Conservation (phyloP, 345 rosid genomes). For the Angophora floribunda region DNA sequence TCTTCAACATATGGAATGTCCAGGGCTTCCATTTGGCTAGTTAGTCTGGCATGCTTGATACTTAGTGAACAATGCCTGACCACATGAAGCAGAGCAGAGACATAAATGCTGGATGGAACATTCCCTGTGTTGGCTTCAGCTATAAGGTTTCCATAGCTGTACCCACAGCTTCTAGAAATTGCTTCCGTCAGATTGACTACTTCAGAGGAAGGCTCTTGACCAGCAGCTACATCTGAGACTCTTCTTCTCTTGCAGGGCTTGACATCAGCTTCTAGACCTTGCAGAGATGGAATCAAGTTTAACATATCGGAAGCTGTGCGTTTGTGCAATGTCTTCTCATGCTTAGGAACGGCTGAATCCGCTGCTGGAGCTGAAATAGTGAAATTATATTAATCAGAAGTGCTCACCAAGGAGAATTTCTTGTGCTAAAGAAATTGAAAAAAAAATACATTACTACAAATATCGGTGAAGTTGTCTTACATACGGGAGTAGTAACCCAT, state of each 20-base stretch:
- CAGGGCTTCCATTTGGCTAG: constrained; percentile 89
- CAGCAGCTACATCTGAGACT: constrained; percentile 21
- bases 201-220: constrained; percentile 33
- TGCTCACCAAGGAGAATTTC: neutral
- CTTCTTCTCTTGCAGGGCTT: constrained; percentile 45
- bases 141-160: constrained; percentile 69
- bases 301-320: constrained; percentile 64
- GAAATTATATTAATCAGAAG: constrained; percentile 13
- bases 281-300: constrained; percentile 74
- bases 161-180: constrained; percentile 35
- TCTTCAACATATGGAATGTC: constrained; percentile 93
- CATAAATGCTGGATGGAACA: constrained; percentile 69
- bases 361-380: constrained; percentile 45
- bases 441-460: neutral
- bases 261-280: constrained; percentile 27
- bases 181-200: constrained; percentile 26
- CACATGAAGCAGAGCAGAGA: constrained; percentile 86
- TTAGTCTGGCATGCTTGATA: constrained; percentile 91
- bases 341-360: constrained; percentile 25
- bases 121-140: constrained; percentile 97
- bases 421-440: neutral
- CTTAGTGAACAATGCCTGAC: constrained; percentile 90
- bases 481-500: constrained; percentile 54
- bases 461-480: constrained; percentile 52
- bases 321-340: constrained; percentile 46